Evolutionary conservation across 169 alveolate genomes (phyloP), one percentile per base, ranked within the genome.

Genomic region (Plasmodium inui): DNA sequence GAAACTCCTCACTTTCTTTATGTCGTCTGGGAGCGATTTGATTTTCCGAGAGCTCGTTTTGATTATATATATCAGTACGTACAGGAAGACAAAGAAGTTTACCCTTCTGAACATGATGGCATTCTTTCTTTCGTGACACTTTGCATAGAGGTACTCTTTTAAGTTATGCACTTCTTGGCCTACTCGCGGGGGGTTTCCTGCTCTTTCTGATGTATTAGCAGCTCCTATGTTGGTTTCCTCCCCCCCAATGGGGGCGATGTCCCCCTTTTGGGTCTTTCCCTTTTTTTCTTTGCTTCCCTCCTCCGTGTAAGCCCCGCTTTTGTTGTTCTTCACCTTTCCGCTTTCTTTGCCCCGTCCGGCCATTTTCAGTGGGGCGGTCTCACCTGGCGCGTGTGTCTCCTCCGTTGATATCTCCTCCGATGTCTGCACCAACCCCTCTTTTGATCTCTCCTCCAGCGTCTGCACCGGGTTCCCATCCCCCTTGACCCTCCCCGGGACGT

Each of bases 31-130:
- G 22, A 85, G 76, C 1, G 93, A 41, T 34, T 85, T 73, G 2
- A 85, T 85, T 73, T 85, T 85, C 28, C 93, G 76, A 14, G 93
- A 73, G 26, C 93, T 85, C 3, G 93, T 85, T 85, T 85, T 85
- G 6, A 85, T 85, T 17, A 85, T 85, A 73, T 85, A 85, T 32
- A 85, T 85, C 7, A 85, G 5, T 19, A 85, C 70, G 44, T 85
- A 85, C 8, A 85, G 85, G 79, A 85, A 85, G 55, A 85, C 70
- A 67, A 85, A 85, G 37, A 85, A 85, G 12, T 85, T 85, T 2
- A 85, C 93, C 41, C 55, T 85, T 85, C 93, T 73, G 34, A 73
- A 85, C 93, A 85, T 85, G 28, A 85, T 73, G 17, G 85, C 81
- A 50, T 85, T 73, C 32, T 73, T 53, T 37, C 74, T 85, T 8